Base-by-base conservation (phyloP, 2,329 filamentous ascomycete species). In the Lachnellula subtilissima region DNA sequence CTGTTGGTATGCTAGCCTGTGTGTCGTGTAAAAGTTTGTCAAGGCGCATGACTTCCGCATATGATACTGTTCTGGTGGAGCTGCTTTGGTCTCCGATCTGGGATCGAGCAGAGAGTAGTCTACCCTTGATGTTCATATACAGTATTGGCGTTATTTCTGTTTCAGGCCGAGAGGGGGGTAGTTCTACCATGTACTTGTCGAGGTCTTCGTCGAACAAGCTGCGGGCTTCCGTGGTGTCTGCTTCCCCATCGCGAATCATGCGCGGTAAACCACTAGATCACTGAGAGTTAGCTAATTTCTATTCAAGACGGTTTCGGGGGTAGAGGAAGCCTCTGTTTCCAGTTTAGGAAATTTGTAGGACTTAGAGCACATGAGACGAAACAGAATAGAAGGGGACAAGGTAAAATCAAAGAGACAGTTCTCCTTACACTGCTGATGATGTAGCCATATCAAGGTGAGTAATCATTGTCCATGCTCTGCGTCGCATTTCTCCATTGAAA, bases 161-260 rank as follows among this genome's bases (percentile, higher is more conserved):
- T 15, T 71, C 64, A 2, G 84, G 81, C 17, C 84, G 75, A 3
- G 78, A 70, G 0, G 77, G 75, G 0, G 85, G 85, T 35, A 88
- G 70, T 43, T 75, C 75, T 23, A 71, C 71, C 48, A 73, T 77
- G 57, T 80, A 70, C 65, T 82, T 78, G 59, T 76, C 75, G 61
- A 88, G 85, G 65, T 88, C 85, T 23, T 82, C 78, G 65, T 88
- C 85, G 46, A 81, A 75, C 36, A 88, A 67, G 66, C 88, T 87
- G 35, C 76, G 75, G 14, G 85, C 84, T 22, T 84, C 68, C 1
- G 75, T 72, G 0, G 83, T 85, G 63, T 88, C 85, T 45, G 77
- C 80, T 58, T 87, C 84, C 35, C 82, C 78, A 23, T 78, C 76
- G 57, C 82, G 77, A 48, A 88, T 76, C 81, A 88, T 84, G 64